These are phyloP conservation scores for Ascomycota sp. DNA, from an alignment of 2,329 filamentous ascomycete species.

Conservation along the genomic window DNA sequence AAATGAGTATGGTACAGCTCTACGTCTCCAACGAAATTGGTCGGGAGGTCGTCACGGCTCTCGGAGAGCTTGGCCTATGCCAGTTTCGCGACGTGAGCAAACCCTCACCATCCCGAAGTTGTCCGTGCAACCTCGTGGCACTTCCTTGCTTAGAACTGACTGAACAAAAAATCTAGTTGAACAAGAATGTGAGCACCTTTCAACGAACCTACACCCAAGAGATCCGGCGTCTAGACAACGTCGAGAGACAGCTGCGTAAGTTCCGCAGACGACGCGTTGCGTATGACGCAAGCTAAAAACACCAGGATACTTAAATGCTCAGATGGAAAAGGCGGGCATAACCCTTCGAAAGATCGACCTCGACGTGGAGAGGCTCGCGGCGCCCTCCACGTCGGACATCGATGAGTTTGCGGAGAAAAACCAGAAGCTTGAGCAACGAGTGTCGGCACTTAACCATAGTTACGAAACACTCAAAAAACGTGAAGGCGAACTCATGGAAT, in stretches of 20 bases:
- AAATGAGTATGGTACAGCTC: conserved; percentile 99
- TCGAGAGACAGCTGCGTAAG: conserved; percentile 89
- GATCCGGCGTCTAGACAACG: conserved; percentile 91
- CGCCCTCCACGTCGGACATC: conserved; percentile 83
- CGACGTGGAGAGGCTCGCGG: conserved; percentile 67
- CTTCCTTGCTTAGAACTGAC: too few species aligned
- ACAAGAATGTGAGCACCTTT: conserved; percentile 81
- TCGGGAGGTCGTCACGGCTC: conserved; percentile 85
- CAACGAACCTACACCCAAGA: conserved; percentile 96
- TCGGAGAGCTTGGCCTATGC: conserved; percentile 89
- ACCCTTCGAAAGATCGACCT: conserved; percentile 78
- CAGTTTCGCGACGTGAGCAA: conserved; percentile 83
- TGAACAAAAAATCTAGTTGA: too few species aligned
- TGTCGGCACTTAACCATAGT: conserved; percentile 86
- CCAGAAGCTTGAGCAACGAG: conserved; percentile 77
- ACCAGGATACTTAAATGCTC: conserved; percentile 73
- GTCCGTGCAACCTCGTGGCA: too few species aligned
- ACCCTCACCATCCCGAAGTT: too few species aligned
- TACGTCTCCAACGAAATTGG: conserved; percentile 99
- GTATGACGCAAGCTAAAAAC: conserved; percentile 9
- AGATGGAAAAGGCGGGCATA: conserved; percentile 88
- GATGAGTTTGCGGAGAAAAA: conserved; percentile 87
- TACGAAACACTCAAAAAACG: conserved; percentile 97
- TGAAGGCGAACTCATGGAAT: conserved; percentile 90
- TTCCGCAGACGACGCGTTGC: conserved; percentile 6